Base-by-base conservation (phyloP, 176 grass and related monocot species). In the Triticum timopheevii region DNA sequence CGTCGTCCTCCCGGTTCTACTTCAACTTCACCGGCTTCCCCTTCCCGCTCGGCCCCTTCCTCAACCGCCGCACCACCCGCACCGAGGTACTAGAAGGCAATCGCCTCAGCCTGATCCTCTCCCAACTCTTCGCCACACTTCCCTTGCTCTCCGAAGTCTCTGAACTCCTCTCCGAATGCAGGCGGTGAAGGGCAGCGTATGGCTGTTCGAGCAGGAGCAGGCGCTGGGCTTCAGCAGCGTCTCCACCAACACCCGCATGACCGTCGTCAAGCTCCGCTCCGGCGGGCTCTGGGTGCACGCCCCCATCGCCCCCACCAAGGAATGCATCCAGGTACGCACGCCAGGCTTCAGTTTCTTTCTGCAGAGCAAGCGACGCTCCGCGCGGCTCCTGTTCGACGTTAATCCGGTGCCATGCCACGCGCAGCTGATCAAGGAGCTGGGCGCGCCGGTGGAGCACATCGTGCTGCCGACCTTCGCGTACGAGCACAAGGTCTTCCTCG, bases 141-240 rank as follows among this genome's bases (percentile, higher is more conserved):
- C 16, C 5, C 16, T 54, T 19, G 16, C 50, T 19, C 50, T 54
- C 5, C 1, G 50, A 19, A 52, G 28, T 30, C 28, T 50, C 47
- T 50, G 47, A 52, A 6, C 49, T 6, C 13, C 49, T 52, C 15
- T 52, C 49, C 15, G 15, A 52, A 19, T 13, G n/a, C 84, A 95
- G 93, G 92, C 92, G 5, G 93, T 98, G 70, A 95, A 90, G 85
- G 87, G 88, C 34, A 89, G 62, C 76, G 89, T 95, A 77, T 98
- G 96, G 93, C 88, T 98, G 64, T 98, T 98, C 80, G 96, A 98
- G 87, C 96, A 98, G 93, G 93, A 96, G 88, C 96, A 98, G 82
- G 96, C 96, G 71, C 81, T 98, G 88, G 96, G 96, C 16, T 98
- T 98, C 88, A 98, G 96, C 88, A 98, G 93, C 86, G 96, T 98